Evolutionary conservation across 345 rosid species (phyloP), one percentile per base, ranked within the genome.

Genomic region (Luvunga scandens): DNA sequence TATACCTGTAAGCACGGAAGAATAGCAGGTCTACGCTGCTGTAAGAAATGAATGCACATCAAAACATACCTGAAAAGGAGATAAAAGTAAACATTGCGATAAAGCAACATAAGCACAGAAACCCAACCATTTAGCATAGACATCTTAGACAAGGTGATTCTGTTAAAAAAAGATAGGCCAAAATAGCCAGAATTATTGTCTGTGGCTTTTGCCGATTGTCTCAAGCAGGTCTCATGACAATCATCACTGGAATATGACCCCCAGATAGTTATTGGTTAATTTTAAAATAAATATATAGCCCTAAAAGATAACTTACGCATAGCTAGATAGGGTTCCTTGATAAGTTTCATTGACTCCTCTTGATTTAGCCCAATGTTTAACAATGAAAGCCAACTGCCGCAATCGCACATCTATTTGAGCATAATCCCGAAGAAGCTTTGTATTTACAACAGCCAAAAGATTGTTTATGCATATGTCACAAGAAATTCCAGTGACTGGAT

Each of bases 301-400:
- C 30, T 39, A 66, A 77, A 66, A 66, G 80, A 64, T 22, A 71
- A 90, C 99, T 92, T 82, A 96, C 98, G 99, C 99, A 69, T 96
- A 96, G 89, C 99, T 96, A 72, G 99, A 96, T 31, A 96, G 85
- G 42, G 99, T 96, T 88, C 99, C 99, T 68, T 90, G 97, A 81
- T 96, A 94, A 79, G 98, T 94, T 87, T 87, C 94, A 83, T 94
- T 96, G 22, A 96, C 99, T 68, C 86, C 92, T 87, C 99, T 91
- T 5, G 97, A 91, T 81, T 94, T 96, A 65, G 98, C 99, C 99
- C 99, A 96, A 72, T 96, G 98, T 83, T 96, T 96, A 71, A 96
- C 94, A 78, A 94, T 89, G 82, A 87, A 94, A 78, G 94, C 97
- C 82, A 96, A 79, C 84, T 96, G 99, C 80, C 87, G 84, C 79